A percentile compares a stretch with the other conserved stretches of the same genome.
These are phyloP conservation scores for Coemansia sp. DNA, from an alignment of 192 early-diverging fungal genomes.

Conservation along the genomic window DNA sequence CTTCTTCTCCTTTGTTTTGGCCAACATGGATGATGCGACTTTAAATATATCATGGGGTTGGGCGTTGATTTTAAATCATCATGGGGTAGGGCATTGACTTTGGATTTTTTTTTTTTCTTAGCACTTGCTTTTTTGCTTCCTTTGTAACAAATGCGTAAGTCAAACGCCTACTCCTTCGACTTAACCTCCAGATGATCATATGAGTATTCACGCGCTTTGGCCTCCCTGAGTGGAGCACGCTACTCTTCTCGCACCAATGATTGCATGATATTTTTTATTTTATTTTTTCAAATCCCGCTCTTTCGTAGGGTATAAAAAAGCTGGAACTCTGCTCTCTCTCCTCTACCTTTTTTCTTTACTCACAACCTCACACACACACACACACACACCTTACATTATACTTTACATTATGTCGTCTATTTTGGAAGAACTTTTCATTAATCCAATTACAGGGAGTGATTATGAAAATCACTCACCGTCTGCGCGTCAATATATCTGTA, in stretches of 20 bases:
- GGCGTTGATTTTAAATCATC: background rate
- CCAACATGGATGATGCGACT: too few relatives aligned
- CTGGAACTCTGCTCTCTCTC: background rate
- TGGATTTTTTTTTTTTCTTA: background rate
- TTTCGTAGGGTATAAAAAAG: background rate
- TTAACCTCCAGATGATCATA: background rate
- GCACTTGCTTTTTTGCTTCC: background rate
- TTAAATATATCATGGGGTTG: background rate
- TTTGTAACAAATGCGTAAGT: background rate
- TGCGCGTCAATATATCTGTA: background rate
- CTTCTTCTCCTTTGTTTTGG: too few relatives aligned
- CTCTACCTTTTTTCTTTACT: background rate
- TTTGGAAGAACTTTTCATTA: background rate
- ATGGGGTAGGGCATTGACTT: background rate
- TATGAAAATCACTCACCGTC: background rate
- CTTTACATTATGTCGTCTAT: background rate
- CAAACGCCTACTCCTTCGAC: background rate
- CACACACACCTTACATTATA: background rate
- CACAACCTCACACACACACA: background rate
- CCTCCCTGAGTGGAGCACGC: background rate
- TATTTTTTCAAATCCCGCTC: background rate
- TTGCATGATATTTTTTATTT: background rate
- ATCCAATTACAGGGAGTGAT: background rate
- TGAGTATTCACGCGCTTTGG: background rate
- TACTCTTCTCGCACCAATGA: background rate